These are phyloP conservation scores for Secale cereale DNA, from an alignment of 176 grass and related monocot genomes.

Conservation along the genomic window DNA sequence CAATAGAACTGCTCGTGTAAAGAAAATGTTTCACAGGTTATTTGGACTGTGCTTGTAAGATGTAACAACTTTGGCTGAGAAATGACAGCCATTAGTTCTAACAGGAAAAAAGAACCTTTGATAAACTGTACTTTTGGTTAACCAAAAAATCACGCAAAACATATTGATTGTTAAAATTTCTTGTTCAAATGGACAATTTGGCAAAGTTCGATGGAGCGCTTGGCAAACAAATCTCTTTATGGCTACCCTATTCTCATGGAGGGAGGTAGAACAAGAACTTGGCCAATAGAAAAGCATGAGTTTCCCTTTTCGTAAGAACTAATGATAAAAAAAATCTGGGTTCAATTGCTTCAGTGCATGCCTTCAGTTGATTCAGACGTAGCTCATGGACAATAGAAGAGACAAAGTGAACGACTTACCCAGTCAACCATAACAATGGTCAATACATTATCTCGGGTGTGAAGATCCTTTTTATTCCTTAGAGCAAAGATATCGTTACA, in stretches of 20 bases:
- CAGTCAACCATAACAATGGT: background rate
- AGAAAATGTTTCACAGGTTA: background rate
- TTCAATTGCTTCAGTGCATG: too few species aligned
- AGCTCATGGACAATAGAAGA: too few species aligned
- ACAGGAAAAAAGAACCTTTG: background rate
- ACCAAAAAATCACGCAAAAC: conserved; percentile 9
- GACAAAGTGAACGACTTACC: background rate
- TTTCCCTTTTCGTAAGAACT: too few species aligned
- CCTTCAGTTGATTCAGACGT: too few species aligned
- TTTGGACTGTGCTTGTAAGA: background rate
- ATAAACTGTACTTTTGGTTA: background rate
- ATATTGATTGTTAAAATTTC: background rate
- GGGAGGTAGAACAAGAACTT: too few species aligned
- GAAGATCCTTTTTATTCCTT: background rate
- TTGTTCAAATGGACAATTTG: too few species aligned
- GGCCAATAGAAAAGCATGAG: too few species aligned
- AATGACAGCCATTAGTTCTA: background rate
- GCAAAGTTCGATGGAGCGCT: too few species aligned
- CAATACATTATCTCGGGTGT: too few species aligned
- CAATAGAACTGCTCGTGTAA: background rate
- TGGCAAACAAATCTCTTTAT: too few species aligned
- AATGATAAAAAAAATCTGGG: too few species aligned
- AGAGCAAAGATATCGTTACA: background rate
- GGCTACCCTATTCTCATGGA: too few species aligned
- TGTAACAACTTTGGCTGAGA: background rate